A percentile compares a stretch with the other conserved stretches of the same genome.
Evolutionary conservation across 768 basidiomycete species (phyloP).

Genomic region (Cubamyces sp.): DNA sequence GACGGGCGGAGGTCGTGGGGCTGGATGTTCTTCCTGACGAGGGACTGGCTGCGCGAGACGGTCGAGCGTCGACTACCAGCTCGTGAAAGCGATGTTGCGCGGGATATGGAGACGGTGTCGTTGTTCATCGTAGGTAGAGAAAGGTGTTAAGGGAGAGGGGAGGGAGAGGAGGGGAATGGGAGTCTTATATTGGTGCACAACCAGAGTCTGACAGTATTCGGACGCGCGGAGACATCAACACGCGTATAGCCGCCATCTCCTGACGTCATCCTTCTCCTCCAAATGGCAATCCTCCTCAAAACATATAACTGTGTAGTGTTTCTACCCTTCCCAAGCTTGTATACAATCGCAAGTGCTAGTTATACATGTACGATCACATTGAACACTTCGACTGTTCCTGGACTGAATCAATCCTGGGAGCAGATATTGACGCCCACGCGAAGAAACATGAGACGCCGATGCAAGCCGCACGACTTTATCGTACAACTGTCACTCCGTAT

Average conservation of each 20-base stretch:
- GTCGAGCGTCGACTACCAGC: constrained; percentile 65
- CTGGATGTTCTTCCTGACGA: constrained; percentile 94
- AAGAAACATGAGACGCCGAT: no score
- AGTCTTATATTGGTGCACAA: neutral
- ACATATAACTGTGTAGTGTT: neutral
- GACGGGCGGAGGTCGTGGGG: constrained; percentile 89
- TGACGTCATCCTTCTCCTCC: neutral
- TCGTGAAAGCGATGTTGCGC: constrained; percentile 74
- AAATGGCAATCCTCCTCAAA: neutral
- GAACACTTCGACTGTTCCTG: no score
- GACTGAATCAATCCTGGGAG: no score
- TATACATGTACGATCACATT: no score
- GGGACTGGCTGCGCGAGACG: constrained; percentile 76
- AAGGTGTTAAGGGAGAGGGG: neutral
- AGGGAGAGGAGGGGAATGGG: neutral
- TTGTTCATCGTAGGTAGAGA: constrained; percentile 23
- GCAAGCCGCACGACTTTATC: no score
- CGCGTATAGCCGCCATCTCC: neutral
- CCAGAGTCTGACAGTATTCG: no score
- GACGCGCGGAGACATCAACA: neutral
- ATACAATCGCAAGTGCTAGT: no score
- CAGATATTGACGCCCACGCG: no score
- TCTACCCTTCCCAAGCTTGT: no score
- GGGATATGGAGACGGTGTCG: constrained; percentile 58
- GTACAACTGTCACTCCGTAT: no score